Conservation (phyloP, 2,329 filamentous ascomycete species). For the Daldinia sp. region DNA sequence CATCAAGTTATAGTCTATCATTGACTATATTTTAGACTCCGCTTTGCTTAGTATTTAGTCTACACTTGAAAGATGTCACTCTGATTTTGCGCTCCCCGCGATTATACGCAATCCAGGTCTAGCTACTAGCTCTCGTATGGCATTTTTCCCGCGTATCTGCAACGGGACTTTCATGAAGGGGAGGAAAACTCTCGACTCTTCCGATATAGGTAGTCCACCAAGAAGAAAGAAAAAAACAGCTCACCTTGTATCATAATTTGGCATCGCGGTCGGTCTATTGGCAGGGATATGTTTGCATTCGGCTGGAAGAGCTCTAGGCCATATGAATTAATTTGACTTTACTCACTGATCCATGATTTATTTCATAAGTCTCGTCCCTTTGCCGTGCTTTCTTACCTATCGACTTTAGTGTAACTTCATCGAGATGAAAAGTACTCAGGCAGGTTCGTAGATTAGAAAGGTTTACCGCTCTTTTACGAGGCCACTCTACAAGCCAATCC, state of each 20-base stretch:
- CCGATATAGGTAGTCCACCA: not conserved
- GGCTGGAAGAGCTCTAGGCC: not conserved
- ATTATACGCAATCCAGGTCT: not conserved
- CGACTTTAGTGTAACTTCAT: not conserved
- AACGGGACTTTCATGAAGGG: not conserved
- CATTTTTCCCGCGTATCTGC: not conserved
- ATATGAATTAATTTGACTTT: not conserved
- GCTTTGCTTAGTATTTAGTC: not conserved
- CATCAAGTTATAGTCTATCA: not conserved
- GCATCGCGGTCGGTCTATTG: not conserved
- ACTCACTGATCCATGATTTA: not conserved
- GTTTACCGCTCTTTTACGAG: too few species aligned
- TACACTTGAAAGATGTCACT: not conserved
- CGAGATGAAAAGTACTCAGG: too few species aligned
- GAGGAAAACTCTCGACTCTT: not conserved
- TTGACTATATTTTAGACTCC: too few species aligned
- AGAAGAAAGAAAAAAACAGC: too few species aligned
- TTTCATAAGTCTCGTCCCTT: too few species aligned
- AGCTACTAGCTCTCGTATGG: not conserved
- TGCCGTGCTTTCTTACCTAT: not conserved
- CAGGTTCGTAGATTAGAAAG: too few species aligned
- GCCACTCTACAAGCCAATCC: too few species aligned
- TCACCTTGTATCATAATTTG: slow-evolving; percentile 7
- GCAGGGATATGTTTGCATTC: not conserved
- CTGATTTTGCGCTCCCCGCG: not conserved